Percentiles rank a stretch among this genome's conserved stretches.
Conservation (phyloP, 2,329 filamentous ascomycete species). For the Fusarium heterosporum region DNA sequence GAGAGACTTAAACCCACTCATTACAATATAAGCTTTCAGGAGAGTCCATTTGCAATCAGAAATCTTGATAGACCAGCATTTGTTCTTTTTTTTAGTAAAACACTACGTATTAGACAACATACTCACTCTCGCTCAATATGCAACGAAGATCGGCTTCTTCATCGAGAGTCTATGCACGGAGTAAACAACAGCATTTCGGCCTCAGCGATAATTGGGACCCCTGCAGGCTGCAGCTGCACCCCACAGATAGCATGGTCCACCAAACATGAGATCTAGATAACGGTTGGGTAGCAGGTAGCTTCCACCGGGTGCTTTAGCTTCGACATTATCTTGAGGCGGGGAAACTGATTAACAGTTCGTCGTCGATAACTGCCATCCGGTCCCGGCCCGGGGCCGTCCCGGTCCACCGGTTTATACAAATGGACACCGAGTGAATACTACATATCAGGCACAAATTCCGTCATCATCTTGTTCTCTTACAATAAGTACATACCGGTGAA, state of each 20-base stretch:
- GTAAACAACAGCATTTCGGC: too few relatives aligned
- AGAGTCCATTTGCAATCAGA: neutral
- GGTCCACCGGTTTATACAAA: conserved; percentile 6
- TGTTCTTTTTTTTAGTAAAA: neutral
- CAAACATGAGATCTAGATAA: neutral
- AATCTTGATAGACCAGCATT: neutral
- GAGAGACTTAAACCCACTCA: neutral
- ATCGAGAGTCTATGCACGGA: too few relatives aligned
- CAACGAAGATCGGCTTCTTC: conserved; percentile 1
- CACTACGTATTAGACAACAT: neutral
- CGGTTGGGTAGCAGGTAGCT: conserved; percentile 19
- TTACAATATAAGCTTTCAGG: neutral
- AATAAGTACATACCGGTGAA: neutral
- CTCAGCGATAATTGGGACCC: too few relatives aligned
- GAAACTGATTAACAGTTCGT: conserved; percentile 17
- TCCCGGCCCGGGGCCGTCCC: neutral
- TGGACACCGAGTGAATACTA: neutral
- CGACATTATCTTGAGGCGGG: conserved; percentile 18
- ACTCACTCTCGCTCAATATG: neutral
- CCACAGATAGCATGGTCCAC: conserved; percentile 26
- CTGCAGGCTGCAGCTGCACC: neutral
- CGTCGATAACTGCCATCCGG: conserved; percentile 24
- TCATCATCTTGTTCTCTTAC: neutral
- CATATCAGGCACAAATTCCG: neutral
- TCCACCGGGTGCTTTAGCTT: conserved; percentile 11